Base-by-base conservation (phyloP, 2,329 filamentous ascomycete genomes). In the Teratosphaeria pseudoeucalypti region DNA sequence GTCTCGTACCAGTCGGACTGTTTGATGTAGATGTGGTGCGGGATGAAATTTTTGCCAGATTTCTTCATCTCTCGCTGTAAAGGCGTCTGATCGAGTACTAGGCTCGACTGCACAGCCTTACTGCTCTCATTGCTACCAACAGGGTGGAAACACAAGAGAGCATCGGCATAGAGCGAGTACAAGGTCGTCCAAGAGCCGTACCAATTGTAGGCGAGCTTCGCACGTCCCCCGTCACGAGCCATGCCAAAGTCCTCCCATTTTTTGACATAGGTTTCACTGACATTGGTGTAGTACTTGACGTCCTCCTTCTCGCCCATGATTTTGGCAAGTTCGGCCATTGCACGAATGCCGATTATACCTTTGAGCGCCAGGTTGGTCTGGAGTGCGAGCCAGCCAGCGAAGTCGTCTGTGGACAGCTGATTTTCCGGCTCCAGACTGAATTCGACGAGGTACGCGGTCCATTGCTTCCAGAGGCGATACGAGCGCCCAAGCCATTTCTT, bases 311-410 rank as follows among this genome's bases (percentile, higher is more conserved):
- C 79, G 49, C 82, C 84, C 11, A 85, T 81, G 2, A 86, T 72
- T 27, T 80, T 77, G 1, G 89, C 82, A 27, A 94, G 80, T 64
- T 86, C 82, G 64, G 84, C 84, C 85, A 91, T 91, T 27, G 88
- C 88, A 70, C 85, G 84, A 71, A 92, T 87, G 26, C 88, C 89
- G 59, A 94, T 84, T 65, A 92, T 92, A 52, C 89, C 89, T 74
- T 94, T 94, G 62, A 94, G 78, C 0, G 89, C 89, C 26, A 94
- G 78, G 68, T 94, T 92, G 2, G 88, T 92, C 72, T 92, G 89
- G 63, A 92, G 85, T 4, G 85, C 82, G 23, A 91, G 78, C 72
- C 86, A 86, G 49, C 89, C 89, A 1, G 89, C 89, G 71, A 92
- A 94, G 69, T 94, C 89, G 68, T 94, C 89, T 1, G 89, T 94